Percentiles rank a stretch among this genome's conserved stretches.
Conservation (phyloP, 176 grass and related monocot species). For the Poa pratensis region DNA sequence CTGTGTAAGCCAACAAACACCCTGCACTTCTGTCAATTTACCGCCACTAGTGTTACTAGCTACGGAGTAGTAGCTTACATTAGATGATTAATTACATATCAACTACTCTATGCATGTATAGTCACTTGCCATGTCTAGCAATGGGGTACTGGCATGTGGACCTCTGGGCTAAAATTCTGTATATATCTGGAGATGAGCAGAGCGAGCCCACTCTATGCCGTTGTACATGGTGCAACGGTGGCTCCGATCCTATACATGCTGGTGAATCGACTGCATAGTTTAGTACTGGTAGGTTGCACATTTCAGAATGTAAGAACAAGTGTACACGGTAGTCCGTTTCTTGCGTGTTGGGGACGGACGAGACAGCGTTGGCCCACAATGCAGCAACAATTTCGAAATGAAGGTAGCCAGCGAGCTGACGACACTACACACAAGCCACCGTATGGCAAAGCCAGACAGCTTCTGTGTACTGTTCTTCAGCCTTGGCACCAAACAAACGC, state of each 20-base stretch:
- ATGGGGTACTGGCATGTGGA: too few relatives aligned
- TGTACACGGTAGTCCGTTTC: neutral
- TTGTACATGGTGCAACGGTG: neutral
- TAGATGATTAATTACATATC: neutral
- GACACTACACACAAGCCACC: neutral
- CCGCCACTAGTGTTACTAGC: neutral
- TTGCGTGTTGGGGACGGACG: neutral
- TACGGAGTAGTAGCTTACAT: neutral
- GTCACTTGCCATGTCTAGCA: too few relatives aligned
- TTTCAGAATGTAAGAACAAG: neutral
- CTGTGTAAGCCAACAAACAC: conserved; percentile 85
- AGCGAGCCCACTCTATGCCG: neutral
- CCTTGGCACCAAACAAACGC: conserved; percentile 26
- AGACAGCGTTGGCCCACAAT: conserved; percentile 2
- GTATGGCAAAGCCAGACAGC: neutral
- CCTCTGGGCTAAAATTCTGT: neutral
- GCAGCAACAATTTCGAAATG: neutral
- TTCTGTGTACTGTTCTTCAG: neutral
- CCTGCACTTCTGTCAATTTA: neutral
- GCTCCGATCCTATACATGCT: neutral
- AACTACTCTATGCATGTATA: too few relatives aligned
- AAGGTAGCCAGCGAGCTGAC: neutral
- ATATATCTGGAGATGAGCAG: neutral
- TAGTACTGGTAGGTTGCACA: conserved; percentile 1
- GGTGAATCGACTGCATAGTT: neutral